A percentile compares a stretch with the other conserved stretches of the same genome.
phyloP scores from a whole-genome alignment of 2,329 filamentous ascomycete genomes.

The Neurospora sp. region DNA sequence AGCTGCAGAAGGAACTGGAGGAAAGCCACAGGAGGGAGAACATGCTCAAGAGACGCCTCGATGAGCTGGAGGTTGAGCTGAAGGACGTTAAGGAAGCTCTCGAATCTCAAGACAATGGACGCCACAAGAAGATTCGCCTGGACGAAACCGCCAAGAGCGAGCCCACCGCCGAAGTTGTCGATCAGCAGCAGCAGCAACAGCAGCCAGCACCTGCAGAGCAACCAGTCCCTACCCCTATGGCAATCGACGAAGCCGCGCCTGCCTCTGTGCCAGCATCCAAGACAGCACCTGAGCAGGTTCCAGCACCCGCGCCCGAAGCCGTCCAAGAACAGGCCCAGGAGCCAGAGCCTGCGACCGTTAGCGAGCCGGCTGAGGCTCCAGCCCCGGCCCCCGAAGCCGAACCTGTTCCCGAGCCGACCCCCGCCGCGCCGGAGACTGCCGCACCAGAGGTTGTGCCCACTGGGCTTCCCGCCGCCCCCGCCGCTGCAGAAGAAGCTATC shows the following conservation, averaged over 20 bases:
- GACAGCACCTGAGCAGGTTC: neutral
- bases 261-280: neutral
- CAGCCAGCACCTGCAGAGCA: neutral
- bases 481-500: neutral
- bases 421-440: neutral
- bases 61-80: slow-evolving; percentile 60
- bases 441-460: neutral
- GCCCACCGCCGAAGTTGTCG: neutral
- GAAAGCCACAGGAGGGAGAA: slow-evolving; percentile 72
- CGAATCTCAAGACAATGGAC: slow-evolving; percentile 18
- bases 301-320: neutral
- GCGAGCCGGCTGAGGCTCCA: neutral
- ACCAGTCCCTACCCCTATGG: neutral
- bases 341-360: neutral
- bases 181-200: neutral
- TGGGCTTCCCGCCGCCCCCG: neutral
- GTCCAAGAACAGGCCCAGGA: neutral
- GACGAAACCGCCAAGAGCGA: slow-evolving; percentile 11
- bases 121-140: slow-evolving; percentile 23
- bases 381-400: neutral
- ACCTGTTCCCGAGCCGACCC: neutral
- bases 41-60: slow-evolving; percentile 70
- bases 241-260: neutral
- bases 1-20: slow-evolving; percentile 56
- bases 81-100: slow-evolving; percentile 26